Evolutionary conservation across 352 stramenopile genomes (phyloP).

Genomic region (Phytophthora citrophthora): DNA sequence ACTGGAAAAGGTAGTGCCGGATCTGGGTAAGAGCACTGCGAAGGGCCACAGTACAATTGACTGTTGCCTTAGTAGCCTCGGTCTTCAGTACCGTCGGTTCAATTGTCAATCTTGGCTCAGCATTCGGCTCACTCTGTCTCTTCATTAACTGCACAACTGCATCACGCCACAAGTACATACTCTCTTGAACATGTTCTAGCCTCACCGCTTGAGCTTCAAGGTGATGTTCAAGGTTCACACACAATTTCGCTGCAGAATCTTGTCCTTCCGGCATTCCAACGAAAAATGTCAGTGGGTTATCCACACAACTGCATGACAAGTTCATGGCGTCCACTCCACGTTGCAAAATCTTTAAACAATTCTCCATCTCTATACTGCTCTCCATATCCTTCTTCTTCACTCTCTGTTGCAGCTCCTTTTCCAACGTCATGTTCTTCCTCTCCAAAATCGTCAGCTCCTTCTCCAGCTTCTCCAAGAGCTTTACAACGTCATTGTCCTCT

Average conservation of each 20-base stretch:
- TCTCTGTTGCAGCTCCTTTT: slow-evolving; percentile 25
- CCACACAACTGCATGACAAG: slow-evolving; percentile 28
- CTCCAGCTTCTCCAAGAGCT: slow-evolving; percentile 29
- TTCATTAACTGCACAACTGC: slow-evolving; percentile 33
- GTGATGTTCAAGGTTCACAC: slow-evolving; percentile 35
- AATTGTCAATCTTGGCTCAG: not conserved
- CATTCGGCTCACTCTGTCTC: not conserved
- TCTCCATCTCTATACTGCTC: slow-evolving; percentile 7
- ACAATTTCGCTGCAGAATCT: slow-evolving; percentile 5
- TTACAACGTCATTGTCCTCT: not conserved
- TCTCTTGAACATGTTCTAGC: slow-evolving; percentile 33
- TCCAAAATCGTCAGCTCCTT: slow-evolving; percentile 31
- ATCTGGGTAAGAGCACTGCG: slow-evolving; percentile 27
- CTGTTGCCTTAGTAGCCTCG: not conserved
- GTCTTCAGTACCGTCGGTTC: not conserved
- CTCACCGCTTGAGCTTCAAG: slow-evolving; percentile 30
- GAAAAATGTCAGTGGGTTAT: slow-evolving; percentile 24
- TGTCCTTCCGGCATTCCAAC: slow-evolving; percentile 2
- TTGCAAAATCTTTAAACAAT: slow-evolving; percentile 31
- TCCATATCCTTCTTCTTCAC: slow-evolving; percentile 11
- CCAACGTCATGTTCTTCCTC: slow-evolving; percentile 25
- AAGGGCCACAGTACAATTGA: slow-evolving; percentile 15
- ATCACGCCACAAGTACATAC: slow-evolving; percentile 29
- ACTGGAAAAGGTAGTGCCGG: slow-evolving; percentile 2
- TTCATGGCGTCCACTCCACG: slow-evolving; percentile 23